These are phyloP conservation scores for Macrocybe gigantea DNA, from an alignment of 768 basidiomycete species.

Conservation along the genomic window DNA sequence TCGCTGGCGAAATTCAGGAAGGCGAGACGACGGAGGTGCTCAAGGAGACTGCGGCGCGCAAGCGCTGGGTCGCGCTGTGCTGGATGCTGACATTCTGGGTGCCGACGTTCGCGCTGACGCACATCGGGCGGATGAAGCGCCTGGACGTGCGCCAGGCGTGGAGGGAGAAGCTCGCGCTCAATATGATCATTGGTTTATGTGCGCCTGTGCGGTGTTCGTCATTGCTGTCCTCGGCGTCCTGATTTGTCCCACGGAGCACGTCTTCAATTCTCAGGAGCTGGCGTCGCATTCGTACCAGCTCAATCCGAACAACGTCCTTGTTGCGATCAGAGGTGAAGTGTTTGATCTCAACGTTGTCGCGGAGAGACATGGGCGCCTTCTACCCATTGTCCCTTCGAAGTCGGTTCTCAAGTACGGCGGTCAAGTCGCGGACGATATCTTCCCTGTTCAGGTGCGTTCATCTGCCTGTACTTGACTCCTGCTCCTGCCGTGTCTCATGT, in stretches of 20 bases:
- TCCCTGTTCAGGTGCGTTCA: slow-evolving; percentile 83
- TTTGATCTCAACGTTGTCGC: slow-evolving; percentile 79
- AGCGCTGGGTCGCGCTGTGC: slow-evolving; percentile 83
- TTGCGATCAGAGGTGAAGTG: slow-evolving; percentile 87
- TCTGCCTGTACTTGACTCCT: background rate
- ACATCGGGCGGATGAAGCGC: slow-evolving; percentile 89
- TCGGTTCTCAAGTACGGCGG: slow-evolving; percentile 83
- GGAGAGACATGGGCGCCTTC: slow-evolving; percentile 56
- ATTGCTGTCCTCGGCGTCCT: slow-evolving; percentile 82
- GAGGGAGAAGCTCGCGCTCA: slow-evolving; percentile 94
- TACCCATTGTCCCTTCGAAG: slow-evolving; percentile 72
- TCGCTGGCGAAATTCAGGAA: slow-evolving; percentile 82
- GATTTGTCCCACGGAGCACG: slow-evolving; percentile 93
- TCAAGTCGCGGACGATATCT: slow-evolving; percentile 61
- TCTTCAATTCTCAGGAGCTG: slow-evolving; percentile 78
- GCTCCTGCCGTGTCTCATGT: slow-evolving; percentile 1
- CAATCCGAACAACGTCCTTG: slow-evolving; percentile 71
- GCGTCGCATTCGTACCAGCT: slow-evolving; percentile 57
- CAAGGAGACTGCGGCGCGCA: slow-evolving; percentile 73
- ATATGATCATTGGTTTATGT: slow-evolving; percentile 96
- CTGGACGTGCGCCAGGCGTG: slow-evolving; percentile 92
- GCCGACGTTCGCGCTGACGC: slow-evolving; percentile 62
- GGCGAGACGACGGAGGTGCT: slow-evolving; percentile 85
- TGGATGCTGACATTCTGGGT: slow-evolving; percentile 93
- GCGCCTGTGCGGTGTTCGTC: slow-evolving; percentile 85